Evolutionary conservation across 2,329 filamentous ascomycete genomes (phyloP), one percentile per base, ranked within the genome.

Genomic region (Nemania sp.): DNA sequence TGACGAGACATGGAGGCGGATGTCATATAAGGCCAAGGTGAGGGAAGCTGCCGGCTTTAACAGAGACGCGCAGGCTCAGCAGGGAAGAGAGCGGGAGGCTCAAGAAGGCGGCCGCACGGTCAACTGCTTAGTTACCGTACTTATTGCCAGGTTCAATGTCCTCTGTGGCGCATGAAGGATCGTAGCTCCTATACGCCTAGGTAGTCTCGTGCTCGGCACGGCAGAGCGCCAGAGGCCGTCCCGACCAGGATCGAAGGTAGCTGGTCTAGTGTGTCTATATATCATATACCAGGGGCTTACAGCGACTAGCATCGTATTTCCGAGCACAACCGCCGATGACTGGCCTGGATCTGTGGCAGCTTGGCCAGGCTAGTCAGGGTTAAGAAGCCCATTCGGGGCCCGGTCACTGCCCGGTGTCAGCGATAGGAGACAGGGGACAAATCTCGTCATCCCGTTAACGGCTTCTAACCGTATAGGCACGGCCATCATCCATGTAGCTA

Each of bases 301-400:
- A 43, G 40, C 6, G 5, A 17, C 47, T 39, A 53, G 59, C 50
- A 51, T 54, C 20, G 49, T 34, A 45, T 51, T 55, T 55, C 60
- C 52, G 47, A 56, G 51, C 59, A 59, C 60, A 59, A 52, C 56
- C 51, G 59, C 51, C 56, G 42, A 50, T 48, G 37, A 53, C 42
- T 47, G 51, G 54, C 25, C 37, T 29, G 35, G 56, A 50, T 34
- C 40, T 32, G 37, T 54, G 51, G 37, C 47, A 53, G 54, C 53
- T 39, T 39, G 46, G 46, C 59, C 46, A 50, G 49, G 49, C 48
- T 21, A 32, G 54, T 32, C 21, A 21, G n/a, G 55, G 35, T 42
- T 39, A 42, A 43, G 29, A 37, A 34, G 43, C 51, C 37, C 25
- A 7, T 42, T 46, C 47, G 13, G 50, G 17, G 56, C 51, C 51